These are phyloP conservation scores for Zygosaccharomyces kombuchaensis DNA, from an alignment of 805 yeast genomes.

Conservation along the genomic window DNA sequence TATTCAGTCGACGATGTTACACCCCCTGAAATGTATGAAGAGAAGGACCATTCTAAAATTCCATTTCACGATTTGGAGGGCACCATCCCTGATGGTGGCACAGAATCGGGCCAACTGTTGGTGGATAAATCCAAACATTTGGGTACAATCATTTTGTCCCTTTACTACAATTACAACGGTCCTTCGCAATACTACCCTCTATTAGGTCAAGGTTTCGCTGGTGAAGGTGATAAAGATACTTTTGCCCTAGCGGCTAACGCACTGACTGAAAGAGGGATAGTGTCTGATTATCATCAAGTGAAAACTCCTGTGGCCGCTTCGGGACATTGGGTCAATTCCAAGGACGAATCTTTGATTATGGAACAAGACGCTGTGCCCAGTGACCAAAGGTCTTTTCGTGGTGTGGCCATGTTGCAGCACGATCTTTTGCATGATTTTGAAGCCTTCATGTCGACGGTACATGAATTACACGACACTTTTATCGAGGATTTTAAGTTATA, in stretches of 20 bases:
- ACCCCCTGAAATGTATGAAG: conserved; percentile 28
- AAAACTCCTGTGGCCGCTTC: conserved; percentile 35
- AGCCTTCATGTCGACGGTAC: conserved; percentile 17
- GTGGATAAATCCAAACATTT: conserved; percentile 58
- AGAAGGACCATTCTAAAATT: conserved; percentile 32
- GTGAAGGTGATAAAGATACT: conserved; percentile 78
- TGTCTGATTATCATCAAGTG: conserved; percentile 43
- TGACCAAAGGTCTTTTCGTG: conserved; percentile 39
- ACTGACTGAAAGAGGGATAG: conserved; percentile 30
- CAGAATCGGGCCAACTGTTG: conserved; percentile 69
- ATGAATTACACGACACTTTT: neutral
- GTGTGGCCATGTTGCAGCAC: conserved; percentile 74
- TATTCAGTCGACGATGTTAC: conserved; percentile 34
- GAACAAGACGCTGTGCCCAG: conserved; percentile 27
- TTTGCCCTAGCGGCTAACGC: conserved; percentile 62
- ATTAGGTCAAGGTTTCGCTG: conserved; percentile 70
- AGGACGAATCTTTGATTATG: conserved; percentile 8
- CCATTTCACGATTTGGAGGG: conserved; percentile 59
- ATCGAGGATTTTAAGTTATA: neutral
- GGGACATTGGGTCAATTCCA: conserved; percentile 34
- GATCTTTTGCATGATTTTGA: conserved; percentile 60
- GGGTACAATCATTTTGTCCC: conserved; percentile 52
- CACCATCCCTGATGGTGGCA: conserved; percentile 62
- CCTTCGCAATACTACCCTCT: conserved; percentile 65
- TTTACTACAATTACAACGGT: conserved; percentile 65